Base-by-base conservation (phyloP, 345 rosid genomes). In the Brassica juncea region DNA sequence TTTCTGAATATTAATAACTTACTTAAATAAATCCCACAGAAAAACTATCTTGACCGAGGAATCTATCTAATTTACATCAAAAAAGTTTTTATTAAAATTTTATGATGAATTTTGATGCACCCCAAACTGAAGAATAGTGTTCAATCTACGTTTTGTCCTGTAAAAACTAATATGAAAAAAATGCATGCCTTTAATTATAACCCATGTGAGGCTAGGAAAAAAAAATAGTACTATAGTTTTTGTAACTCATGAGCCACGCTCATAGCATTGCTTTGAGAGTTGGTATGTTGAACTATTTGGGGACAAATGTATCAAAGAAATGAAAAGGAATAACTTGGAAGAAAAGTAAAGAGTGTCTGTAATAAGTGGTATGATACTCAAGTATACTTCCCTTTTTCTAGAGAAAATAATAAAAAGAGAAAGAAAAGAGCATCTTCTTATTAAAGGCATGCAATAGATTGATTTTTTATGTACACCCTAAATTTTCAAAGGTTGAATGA, bases 301-400 rank as follows among this genome's bases (percentile, higher is more conserved):
- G 69, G 83, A 81, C 83, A 81, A 71, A 66, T 75, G 73, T 76
- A 76, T 76, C 65, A 81, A 76, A 75, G 27, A 32, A 71, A 34
- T 27, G 35, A 9, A 47, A 64, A 76, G 32, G 80, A 66, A 71
- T 71, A 76, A 70, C 80, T 81, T 81, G 37, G 59, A 71, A 15
- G 30, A 75, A 81, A 81, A 81, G 80, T 65, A 81, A 81, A 81
- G 80, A 31, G 39, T 15, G 10, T 15, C 3, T 69, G 77, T 66
- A 66, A 81, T 81, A 81, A 81, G 80, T 81, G 77, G 80, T 70
- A 32, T 57, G 69, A 76, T 81, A 81, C 83, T 81, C 80, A 76
- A 81, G 83, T 81, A 76, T 76, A 71, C 59, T 60, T 42, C 32
- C 7, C 70, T 9, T 59, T 74, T 63, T 6, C 28, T 21, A 28